These are phyloP conservation scores for Gossypium bickii DNA, from an alignment of 345 rosid genomes.

Conservation along the genomic window DNA sequence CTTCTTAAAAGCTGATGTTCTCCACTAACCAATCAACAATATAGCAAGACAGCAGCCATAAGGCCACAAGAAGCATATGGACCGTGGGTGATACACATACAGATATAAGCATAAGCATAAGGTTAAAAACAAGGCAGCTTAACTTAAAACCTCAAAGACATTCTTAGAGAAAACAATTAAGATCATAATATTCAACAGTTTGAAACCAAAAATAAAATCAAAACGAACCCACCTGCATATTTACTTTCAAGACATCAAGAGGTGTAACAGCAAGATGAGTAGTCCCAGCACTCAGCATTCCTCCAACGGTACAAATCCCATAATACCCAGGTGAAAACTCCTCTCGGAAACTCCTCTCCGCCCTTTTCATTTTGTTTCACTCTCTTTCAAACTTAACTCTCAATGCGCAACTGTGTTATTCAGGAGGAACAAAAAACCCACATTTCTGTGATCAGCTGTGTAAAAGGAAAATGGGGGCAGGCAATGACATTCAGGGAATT, in stretches of 20 bases:
- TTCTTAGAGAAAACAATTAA: not conserved
- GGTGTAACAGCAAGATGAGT: constrained; percentile 59
- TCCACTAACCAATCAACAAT: too few species aligned
- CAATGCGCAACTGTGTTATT: not conserved
- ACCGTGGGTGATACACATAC: not conserved
- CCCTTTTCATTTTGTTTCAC: constrained; percentile 1
- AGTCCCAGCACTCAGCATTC: constrained; percentile 62
- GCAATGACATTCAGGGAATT: not conserved
- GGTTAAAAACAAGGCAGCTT: not conserved
- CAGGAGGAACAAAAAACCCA: not conserved
- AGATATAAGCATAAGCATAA: not conserved
- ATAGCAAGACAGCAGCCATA: too few species aligned
- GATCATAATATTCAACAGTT: not conserved
- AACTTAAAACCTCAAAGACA: not conserved
- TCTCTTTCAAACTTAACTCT: not conserved
- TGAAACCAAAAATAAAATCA: not conserved
- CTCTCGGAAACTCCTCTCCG: constrained; percentile 18
- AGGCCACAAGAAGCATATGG: not conserved
- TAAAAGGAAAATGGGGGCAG: not conserved
- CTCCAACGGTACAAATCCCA: constrained; percentile 46
- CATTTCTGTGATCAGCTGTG: not conserved
- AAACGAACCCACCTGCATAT: constrained; percentile 46
- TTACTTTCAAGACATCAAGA: constrained; percentile 60
- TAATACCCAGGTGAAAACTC: constrained; percentile 47
- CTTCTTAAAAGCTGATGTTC: too few species aligned